Evolutionary conservation across 1,139 yeast genomes (phyloP), one percentile per base, ranked within the genome.

Genomic region (Diutina neorugosa): DNA sequence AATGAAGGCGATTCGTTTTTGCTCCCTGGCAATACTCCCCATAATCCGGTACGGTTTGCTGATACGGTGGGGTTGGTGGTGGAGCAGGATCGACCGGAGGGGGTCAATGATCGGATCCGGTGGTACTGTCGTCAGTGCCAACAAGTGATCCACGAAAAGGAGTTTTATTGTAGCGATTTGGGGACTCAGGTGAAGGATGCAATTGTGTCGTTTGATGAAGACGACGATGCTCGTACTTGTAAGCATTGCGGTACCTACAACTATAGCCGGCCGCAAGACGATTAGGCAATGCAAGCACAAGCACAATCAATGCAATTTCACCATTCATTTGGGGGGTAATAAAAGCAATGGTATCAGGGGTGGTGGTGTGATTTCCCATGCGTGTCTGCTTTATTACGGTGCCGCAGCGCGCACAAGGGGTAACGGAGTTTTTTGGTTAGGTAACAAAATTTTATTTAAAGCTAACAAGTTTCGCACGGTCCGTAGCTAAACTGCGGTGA

Each of bases 131-230:
- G 77, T 18, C 72, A 73, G 12, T 91, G 97, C 68, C 70, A 70
- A 56, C 76, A 78, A 27, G 70, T 82, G 12, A 83, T 87, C 1
- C 80, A 84, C 62, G 90, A 89, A 64, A 74, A 73, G 25, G 82
- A 78, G 54, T 89, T 91, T 64, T 82, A 85, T 62, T 85, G 93
- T 67, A 67, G 71, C 20, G 96, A 91, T 67, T 75, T 91, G 53
- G 97, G 97, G 4, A 85, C 96, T 2, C 97, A 91, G 65, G 90
- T 91, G 54, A 90, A 89, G 65, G 85, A 77, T 8, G 96, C 93
- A 1, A 89, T 91, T 55, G 65, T 82, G 52, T 76, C 73, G 14
- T 91, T 87, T 66, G 96, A 87, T 58, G 71, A 66, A 0, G 84
- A 84, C 62, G 57, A 74, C 40, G 74, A 77, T 8, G 81, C 81